phyloP scores from a whole-genome alignment of 169 alveolate genomes.

The Plasmodium berghei region DNA sequence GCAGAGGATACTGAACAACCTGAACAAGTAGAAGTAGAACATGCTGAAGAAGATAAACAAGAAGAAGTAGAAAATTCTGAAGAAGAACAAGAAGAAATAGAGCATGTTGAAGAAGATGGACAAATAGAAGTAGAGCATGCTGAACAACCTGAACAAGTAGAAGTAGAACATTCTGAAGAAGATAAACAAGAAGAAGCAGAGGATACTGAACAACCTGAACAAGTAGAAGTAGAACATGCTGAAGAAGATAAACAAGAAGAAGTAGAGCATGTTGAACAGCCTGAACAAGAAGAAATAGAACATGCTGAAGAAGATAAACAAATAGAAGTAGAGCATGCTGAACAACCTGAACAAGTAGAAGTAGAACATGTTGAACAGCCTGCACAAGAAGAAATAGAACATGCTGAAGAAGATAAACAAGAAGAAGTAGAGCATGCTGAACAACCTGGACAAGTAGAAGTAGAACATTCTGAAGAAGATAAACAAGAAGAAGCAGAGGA shows the following conservation, averaged over 20 bases:
- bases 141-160: neutral
- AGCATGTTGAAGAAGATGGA: slow-evolving; percentile 2
- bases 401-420: neutral
- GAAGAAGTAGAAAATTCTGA: neutral
- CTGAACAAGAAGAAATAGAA: neutral
- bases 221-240: slow-evolving; percentile 9
- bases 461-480: no score
- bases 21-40: neutral
- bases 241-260: slow-evolving; percentile 3
- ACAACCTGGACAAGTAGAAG: no score
- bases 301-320: neutral
- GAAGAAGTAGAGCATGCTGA: neutral
- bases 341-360: neutral
- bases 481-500: no score
- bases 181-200: neutral
- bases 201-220: neutral
- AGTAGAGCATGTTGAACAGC: neutral
- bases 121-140: neutral
- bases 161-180: neutral
- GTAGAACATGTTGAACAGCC: neutral
- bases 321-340: neutral
- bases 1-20: neutral
- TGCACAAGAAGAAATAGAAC: neutral
- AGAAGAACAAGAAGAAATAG: slow-evolving; percentile 4
- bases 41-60: neutral